These are phyloP conservation scores for Rhizophora apiculata DNA, from an alignment of 345 rosid genomes.

Conservation along the genomic window DNA sequence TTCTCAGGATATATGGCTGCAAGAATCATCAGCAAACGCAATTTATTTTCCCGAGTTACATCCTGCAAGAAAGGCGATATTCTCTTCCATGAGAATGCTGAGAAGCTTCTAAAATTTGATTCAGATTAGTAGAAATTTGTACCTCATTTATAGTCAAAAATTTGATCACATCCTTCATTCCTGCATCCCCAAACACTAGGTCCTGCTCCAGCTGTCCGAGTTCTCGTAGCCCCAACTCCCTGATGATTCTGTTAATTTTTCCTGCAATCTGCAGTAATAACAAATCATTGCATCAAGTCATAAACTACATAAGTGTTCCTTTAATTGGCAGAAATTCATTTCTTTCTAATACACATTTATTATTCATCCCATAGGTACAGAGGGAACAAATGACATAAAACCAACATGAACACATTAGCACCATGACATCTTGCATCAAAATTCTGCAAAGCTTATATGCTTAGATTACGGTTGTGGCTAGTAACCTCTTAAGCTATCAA, in stretches of 20 bases:
- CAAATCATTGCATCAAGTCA: slow-evolving; percentile 24
- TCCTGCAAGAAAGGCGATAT: slow-evolving; percentile 57
- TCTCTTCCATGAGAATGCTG: not conserved
- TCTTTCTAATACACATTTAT: not conserved
- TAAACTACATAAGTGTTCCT: slow-evolving; percentile 3
- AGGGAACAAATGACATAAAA: not conserved
- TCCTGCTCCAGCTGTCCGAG: slow-evolving; percentile 97
- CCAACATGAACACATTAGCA: too few relatives aligned
- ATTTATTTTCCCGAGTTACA: slow-evolving; percentile 84
- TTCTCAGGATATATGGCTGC: slow-evolving; percentile 93
- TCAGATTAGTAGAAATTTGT: slow-evolving; percentile 13
- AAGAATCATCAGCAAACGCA: slow-evolving; percentile 92
- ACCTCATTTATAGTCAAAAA: slow-evolving; percentile 83
- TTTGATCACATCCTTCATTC: slow-evolving; percentile 86
- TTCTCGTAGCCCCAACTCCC: slow-evolving; percentile 81
- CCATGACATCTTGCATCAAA: too few relatives aligned
- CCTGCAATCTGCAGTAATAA: slow-evolving; percentile 77
- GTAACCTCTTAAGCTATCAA: too few relatives aligned
- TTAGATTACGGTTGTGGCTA: too few relatives aligned
- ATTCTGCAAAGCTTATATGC: too few relatives aligned
- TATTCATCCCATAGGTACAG: not conserved
- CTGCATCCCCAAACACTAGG: slow-evolving; percentile 99
- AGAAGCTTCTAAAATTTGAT: too few relatives aligned
- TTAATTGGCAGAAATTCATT: slow-evolving; percentile 2
- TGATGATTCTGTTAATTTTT: slow-evolving; percentile 76